phyloP scores from a whole-genome alignment of 345 rosid genomes.

The Tarenaya hassleriana region DNA sequence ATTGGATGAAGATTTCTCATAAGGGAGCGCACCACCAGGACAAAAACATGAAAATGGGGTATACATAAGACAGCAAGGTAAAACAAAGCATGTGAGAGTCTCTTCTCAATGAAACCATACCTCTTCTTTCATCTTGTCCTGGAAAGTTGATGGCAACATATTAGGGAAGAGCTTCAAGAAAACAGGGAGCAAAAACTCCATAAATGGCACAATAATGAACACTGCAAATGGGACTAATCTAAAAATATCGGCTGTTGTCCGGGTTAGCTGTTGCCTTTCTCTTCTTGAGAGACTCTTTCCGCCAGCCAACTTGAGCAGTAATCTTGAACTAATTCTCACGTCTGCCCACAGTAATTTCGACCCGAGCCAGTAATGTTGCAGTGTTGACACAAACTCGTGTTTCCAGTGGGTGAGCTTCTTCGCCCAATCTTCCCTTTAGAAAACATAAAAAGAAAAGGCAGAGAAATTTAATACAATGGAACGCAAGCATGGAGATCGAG shows the following conservation, averaged over 20 bases:
- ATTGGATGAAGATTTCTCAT: too few species aligned
- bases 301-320: conserved; percentile 56
- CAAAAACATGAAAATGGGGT: conserved; percentile 11
- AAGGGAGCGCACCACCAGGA: background rate
- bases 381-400: conserved; percentile 47
- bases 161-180: conserved; percentile 67
- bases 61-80: conserved; percentile 17
- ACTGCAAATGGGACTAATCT: conserved; percentile 81
- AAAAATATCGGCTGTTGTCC: conserved; percentile 88
- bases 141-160: conserved; percentile 78
- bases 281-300: conserved; percentile 78
- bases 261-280: conserved; percentile 88
- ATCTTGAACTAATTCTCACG: conserved; percentile 59
- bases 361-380: conserved; percentile 77
- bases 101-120: conserved; percentile 24
- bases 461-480: conserved; percentile 9
- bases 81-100: conserved; percentile 2
- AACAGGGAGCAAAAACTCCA: conserved; percentile 70
- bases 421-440: conserved; percentile 66
- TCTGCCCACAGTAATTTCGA: conserved; percentile 58
- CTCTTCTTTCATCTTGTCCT: conserved; percentile 80
- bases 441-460: conserved; percentile 13
- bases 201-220: conserved; percentile 66
- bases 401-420: conserved; percentile 58
- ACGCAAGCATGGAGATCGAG: background rate